Conservation (phyloP, 1,139 yeast genomes). For the Chernovozyma aurita region DNA sequence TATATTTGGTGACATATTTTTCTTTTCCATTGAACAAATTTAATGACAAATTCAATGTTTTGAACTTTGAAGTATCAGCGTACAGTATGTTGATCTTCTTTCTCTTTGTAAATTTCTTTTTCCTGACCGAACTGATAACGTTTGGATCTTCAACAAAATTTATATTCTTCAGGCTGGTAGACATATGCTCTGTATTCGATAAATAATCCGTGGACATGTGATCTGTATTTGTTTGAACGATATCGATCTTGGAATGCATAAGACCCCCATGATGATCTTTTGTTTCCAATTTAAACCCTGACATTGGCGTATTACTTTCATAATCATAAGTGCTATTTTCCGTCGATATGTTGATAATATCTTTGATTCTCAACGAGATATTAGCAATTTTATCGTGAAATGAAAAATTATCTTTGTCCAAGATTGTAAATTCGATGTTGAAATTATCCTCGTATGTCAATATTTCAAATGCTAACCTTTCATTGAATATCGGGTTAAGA, state of each 20-base stretch:
- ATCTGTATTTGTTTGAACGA: neutral
- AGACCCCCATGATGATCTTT: no score
- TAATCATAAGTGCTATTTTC: conserved; percentile 1
- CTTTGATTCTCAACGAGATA: conserved; percentile 49
- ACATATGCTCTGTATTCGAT: neutral
- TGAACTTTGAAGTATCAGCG: conserved; percentile 40
- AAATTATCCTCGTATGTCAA: conserved; percentile 60
- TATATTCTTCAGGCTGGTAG: conserved; percentile 8
- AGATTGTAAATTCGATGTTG: conserved; percentile 63
- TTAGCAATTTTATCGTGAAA: conserved; percentile 79
- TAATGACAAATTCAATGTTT: conserved; percentile 37
- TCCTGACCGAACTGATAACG: conserved; percentile 23
- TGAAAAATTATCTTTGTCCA: conserved; percentile 82
- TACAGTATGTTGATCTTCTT: conserved; percentile 24
- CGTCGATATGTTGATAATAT: conserved; percentile 37
- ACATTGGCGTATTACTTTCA: neutral
- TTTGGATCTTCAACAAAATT: conserved; percentile 23
- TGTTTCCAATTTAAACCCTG: neutral
- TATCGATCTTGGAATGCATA: neutral
- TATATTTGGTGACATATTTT: conserved; percentile 33
- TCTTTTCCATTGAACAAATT: conserved; percentile 23
- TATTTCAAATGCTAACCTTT: conserved; percentile 75
- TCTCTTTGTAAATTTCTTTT: conserved; percentile 25
- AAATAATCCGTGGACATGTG: neutral
- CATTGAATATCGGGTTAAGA: conserved; percentile 77